These are phyloP conservation scores for Plantago coronopus DNA, from an alignment of 305 asterid species.

Conservation along the genomic window DNA sequence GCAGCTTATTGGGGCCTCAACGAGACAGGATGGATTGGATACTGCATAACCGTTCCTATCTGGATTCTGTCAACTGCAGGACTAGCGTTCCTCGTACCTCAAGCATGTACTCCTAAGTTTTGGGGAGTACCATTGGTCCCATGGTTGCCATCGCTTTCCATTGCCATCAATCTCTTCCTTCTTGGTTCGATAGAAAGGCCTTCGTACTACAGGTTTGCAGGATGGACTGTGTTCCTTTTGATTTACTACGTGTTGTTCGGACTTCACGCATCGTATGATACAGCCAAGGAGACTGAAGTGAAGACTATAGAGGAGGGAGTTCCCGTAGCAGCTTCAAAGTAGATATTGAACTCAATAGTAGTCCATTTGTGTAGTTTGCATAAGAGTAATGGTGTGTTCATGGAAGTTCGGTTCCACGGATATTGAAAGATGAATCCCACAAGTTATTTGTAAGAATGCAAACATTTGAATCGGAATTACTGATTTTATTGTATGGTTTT, in stretches of 20 bases:
- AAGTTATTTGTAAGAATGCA: too few species aligned
- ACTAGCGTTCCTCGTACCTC: constrained; percentile 33
- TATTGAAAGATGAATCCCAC: too few species aligned
- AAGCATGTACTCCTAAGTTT: constrained; percentile 36
- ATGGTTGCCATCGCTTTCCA: constrained; percentile 50
- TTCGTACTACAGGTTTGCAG: constrained; percentile 40
- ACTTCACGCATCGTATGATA: constrained; percentile 54
- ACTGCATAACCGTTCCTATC: constrained; percentile 34
- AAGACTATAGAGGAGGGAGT: constrained; percentile 9
- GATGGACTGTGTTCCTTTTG: constrained; percentile 40
- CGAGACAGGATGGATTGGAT: constrained; percentile 37
- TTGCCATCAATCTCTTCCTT: constrained; percentile 46
- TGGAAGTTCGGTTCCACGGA: too few species aligned
- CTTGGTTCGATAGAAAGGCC: constrained; percentile 45
- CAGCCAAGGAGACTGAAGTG: constrained; percentile 30
- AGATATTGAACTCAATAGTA: not conserved
- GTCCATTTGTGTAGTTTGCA: not conserved
- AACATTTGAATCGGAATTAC: too few species aligned
- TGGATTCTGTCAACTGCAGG: constrained; percentile 47
- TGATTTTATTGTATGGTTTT: too few species aligned
- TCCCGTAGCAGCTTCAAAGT: not conserved
- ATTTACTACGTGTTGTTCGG: constrained; percentile 43
- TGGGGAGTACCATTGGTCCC: constrained; percentile 64
- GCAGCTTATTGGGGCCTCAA: constrained; percentile 41
- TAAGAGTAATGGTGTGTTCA: not conserved